Evolutionary conservation across 345 rosid species (phyloP).

Genomic region (Citrus trifoliata): DNA sequence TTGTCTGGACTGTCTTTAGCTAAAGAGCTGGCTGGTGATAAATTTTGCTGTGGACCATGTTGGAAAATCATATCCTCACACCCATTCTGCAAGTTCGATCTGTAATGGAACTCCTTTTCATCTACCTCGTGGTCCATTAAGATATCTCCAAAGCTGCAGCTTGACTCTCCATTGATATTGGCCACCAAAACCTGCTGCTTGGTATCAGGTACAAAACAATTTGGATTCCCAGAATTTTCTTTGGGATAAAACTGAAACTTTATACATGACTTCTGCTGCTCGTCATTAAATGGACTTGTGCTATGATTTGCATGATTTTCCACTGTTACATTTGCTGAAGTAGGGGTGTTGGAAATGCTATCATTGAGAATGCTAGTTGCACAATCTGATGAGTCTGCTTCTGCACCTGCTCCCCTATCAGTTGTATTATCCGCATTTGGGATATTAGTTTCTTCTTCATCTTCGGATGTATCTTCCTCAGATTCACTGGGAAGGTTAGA

Average conservation of each 20-base stretch:
- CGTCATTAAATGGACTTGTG: slow-evolving; percentile 11
- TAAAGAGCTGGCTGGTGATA: slow-evolving; percentile 37
- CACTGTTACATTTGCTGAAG: slow-evolving; percentile 8
- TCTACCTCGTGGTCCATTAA: slow-evolving; percentile 22
- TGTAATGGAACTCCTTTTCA: slow-evolving; percentile 26
- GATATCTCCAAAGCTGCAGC: slow-evolving; percentile 30
- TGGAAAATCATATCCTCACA: slow-evolving; percentile 30
- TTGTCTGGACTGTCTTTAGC: slow-evolving; percentile 34
- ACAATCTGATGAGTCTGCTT: slow-evolving; percentile 36
- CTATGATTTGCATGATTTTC: slow-evolving; percentile 23
- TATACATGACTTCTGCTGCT: slow-evolving; percentile 22
- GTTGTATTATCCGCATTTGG: slow-evolving; percentile 18
- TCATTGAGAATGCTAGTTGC: slow-evolving; percentile 24
- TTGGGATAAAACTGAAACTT: slow-evolving; percentile 18
- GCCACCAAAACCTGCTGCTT: slow-evolving; percentile 29
- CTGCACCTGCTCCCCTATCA: slow-evolving; percentile 27
- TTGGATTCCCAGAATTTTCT: slow-evolving; percentile 25
- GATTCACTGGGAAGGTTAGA: slow-evolving; percentile 38
- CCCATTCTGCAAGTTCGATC: slow-evolving; percentile 29
- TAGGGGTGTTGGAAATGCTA: slow-evolving; percentile 22
- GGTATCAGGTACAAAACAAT: slow-evolving; percentile 23
- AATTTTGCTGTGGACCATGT: slow-evolving; percentile 28
- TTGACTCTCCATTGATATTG: slow-evolving; percentile 36
- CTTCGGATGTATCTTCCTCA: slow-evolving; percentile 37
- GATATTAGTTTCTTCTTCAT: slow-evolving; percentile 36